Evolutionary conservation across 2,329 filamentous ascomycete species (phyloP).

Genomic region (Elsinoe australis): DNA sequence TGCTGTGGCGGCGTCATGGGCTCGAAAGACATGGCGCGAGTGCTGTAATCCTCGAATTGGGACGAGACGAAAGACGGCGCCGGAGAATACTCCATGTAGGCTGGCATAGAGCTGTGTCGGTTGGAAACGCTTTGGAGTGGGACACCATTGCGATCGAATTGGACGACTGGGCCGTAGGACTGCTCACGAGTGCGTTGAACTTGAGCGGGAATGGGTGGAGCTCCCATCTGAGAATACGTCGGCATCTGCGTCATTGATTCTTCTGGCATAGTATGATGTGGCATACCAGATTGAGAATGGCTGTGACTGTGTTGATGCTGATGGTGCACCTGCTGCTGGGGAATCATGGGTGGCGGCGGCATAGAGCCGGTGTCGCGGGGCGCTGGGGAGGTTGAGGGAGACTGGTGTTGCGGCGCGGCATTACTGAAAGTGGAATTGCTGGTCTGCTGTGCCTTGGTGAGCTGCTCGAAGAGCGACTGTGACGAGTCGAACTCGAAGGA

Average conservation of each 20-base stretch:
- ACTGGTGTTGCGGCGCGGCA: conserved; percentile 45
- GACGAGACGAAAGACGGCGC: conserved; percentile 98
- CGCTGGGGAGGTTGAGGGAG: conserved; percentile 78
- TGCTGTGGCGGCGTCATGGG: conserved; percentile 94
- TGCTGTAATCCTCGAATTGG: conserved; percentile 96
- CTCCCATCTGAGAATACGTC: conserved; percentile 65
- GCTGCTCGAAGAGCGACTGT: conserved; percentile 96
- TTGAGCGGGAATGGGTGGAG: conserved; percentile 61
- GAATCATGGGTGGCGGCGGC: conserved; percentile 82
- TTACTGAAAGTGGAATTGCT: conserved; percentile 82
- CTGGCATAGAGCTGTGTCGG: conserved; percentile 96
- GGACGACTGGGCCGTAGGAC: conserved; percentile 65
- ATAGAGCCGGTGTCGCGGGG: conserved; percentile 88
- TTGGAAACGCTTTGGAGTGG: conserved; percentile 77
- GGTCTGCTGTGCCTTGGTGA: conserved; percentile 98
- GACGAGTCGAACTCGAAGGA: conserved; percentile 99
- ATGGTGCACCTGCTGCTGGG: conserved; percentile 33
- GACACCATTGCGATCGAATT: conserved; percentile 88
- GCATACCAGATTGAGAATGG: conserved; percentile 27
- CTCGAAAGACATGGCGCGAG: conserved; percentile 90
- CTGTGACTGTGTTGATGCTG: conserved; percentile 31
- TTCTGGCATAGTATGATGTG: conserved; percentile 47
- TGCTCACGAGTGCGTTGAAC: conserved; percentile 77
- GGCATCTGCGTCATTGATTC: conserved; percentile 53
- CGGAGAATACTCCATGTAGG: conserved; percentile 95